phyloP scores from a whole-genome alignment of 768 basidiomycete species.

The Naematelia aurantialba region DNA sequence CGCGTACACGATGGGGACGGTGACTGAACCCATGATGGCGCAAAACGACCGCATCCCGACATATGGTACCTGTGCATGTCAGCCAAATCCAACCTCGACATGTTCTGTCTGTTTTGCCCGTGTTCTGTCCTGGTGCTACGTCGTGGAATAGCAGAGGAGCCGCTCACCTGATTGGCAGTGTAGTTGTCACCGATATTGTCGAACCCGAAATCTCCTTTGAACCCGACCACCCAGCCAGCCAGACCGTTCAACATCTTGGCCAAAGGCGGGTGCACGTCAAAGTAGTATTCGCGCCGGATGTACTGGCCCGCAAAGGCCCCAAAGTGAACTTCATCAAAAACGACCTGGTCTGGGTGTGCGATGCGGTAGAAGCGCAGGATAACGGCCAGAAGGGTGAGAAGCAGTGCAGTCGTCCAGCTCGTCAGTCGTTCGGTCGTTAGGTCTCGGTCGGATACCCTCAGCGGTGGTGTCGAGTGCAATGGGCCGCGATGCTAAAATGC shows the following conservation, averaged over 20 bases:
- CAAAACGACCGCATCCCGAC: slow-evolving; percentile 89
- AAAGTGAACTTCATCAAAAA: slow-evolving; percentile 98
- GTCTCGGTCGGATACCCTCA: neutral
- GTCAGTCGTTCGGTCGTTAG: slow-evolving; percentile 19
- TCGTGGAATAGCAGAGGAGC: too few relatives aligned
- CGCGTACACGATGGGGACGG: slow-evolving; percentile 82
- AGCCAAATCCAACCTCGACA: neutral
- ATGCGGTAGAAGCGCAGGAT: slow-evolving; percentile 89
- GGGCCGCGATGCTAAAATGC: neutral
- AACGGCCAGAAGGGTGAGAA: slow-evolving; percentile 67
- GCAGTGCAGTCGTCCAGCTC: slow-evolving; percentile 19
- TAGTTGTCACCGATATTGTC: slow-evolving; percentile 95
- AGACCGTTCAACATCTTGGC: slow-evolving; percentile 92
- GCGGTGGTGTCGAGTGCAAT: neutral
- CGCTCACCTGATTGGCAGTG: slow-evolving; percentile 62
- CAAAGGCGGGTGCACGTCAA: slow-evolving; percentile 97
- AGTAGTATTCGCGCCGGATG: slow-evolving; percentile 88
- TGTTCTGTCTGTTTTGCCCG: too few relatives aligned
- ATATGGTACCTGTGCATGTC: slow-evolving; percentile 62
- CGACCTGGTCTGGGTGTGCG: slow-evolving; percentile 88
- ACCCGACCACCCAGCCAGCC: slow-evolving; percentile 94
- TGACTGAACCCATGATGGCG: slow-evolving; percentile 84
- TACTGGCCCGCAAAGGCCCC: slow-evolving; percentile 97
- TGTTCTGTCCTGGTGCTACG: too few relatives aligned
- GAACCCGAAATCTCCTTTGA: slow-evolving; percentile 89